Evolutionary conservation across 495 filamentous ascomycete species (phyloP).

Genomic region (Podospora fimiseda): DNA sequence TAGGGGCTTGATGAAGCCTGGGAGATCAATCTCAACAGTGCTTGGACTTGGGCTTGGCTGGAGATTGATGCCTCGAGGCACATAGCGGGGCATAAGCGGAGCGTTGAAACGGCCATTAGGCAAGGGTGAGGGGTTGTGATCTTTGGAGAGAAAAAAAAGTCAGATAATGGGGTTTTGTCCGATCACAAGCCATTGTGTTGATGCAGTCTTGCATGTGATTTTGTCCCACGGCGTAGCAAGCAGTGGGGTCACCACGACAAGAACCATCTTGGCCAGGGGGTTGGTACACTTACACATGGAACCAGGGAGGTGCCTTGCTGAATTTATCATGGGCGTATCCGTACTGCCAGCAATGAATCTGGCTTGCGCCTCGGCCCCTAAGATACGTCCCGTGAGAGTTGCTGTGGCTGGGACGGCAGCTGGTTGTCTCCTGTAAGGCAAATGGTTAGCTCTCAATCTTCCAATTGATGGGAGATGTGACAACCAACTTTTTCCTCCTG

Average conservation of each 20-base stretch:
- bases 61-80: neutral
- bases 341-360: neutral
- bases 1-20: conserved; percentile 67
- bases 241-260: neutral
- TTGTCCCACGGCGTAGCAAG: too few species aligned
- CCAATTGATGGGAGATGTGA: neutral
- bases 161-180: neutral
- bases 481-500: conserved; percentile 76
- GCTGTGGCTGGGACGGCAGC: neutral
- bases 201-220: neutral
- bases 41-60: neutral
- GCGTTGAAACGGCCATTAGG: neutral
- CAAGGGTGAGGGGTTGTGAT: neutral
- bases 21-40: conserved; percentile 34
- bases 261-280: neutral
- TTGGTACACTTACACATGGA: neutral
- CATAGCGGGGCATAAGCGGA: neutral
- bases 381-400: neutral
- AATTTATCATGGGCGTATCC: neutral
- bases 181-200: neutral
- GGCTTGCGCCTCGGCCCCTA: neutral
- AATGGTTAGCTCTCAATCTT: neutral
- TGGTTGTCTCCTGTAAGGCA: neutral
- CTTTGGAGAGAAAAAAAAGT: neutral
- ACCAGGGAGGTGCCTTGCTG: neutral